A percentile compares a stretch with the other conserved stretches of the same genome.
These are phyloP conservation scores for Takashimella tepidaria DNA, from an alignment of 1,284 basidiomycete genomes.

Conservation along the genomic window DNA sequence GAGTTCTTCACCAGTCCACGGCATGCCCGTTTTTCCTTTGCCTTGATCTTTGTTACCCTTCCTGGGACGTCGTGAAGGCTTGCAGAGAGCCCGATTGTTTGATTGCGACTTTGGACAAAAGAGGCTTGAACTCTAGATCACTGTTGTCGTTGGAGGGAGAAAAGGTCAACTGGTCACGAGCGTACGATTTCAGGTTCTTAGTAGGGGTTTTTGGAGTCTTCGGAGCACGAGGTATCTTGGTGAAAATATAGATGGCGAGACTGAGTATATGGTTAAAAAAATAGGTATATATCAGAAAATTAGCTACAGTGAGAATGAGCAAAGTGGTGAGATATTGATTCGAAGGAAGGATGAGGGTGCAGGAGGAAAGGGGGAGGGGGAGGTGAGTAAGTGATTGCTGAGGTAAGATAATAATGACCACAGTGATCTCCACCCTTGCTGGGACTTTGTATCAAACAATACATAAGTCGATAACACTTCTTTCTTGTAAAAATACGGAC, in stretches of 20 bases:
- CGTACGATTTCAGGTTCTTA: not conserved
- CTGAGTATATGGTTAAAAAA: too few species aligned
- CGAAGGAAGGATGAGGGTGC: not conserved
- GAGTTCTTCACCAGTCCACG: conserved; percentile 2
- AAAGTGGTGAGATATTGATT: not conserved
- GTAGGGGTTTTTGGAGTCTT: not conserved
- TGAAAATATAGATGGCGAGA: too few species aligned
- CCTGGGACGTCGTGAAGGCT: too few species aligned
- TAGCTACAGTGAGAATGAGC: not conserved
- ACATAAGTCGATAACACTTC: not conserved
- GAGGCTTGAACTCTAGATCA: not conserved
- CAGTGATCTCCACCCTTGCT: not conserved
- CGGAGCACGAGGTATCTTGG: not conserved
- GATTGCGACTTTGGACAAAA: not conserved
- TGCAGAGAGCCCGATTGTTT: not conserved
- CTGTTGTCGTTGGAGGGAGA: not conserved
- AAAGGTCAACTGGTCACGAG: not conserved
- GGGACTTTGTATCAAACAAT: not conserved
- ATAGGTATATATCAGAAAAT: too few species aligned
- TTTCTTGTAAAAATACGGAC: too few species aligned
- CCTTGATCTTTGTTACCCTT: too few species aligned
- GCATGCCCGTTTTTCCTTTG: not conserved
- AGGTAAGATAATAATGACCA: not conserved
- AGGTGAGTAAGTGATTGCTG: not conserved
- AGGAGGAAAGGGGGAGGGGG: not conserved